Evolutionary conservation across 1,284 basidiomycete genomes (phyloP).

Genomic region (Cryptococcus sp.): DNA sequence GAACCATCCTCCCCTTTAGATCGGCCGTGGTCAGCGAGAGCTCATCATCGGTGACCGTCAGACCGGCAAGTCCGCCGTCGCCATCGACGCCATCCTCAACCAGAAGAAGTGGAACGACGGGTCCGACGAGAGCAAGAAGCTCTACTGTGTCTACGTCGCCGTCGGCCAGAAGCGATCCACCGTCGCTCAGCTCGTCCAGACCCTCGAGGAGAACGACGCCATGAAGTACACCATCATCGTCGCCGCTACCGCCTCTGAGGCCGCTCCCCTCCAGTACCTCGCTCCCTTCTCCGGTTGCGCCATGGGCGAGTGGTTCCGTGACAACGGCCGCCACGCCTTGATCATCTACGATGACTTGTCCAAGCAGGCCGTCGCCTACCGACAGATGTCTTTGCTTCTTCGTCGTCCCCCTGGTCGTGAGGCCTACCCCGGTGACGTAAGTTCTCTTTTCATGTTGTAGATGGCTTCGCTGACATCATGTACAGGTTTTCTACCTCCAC

Average conservation of each 20-base stretch:
- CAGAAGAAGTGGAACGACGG: slow-evolving; percentile 99
- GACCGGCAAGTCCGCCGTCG: slow-evolving; percentile 92
- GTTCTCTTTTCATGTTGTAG: neutral
- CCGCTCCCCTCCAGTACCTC: slow-evolving; percentile 97
- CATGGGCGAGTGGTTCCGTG: slow-evolving; percentile 99
- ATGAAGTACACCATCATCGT: slow-evolving; percentile 99
- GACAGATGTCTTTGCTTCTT: slow-evolving; percentile 99
- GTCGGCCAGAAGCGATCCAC: slow-evolving; percentile 99
- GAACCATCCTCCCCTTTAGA: slow-evolving; percentile 46
- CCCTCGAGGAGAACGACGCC: slow-evolving; percentile 98
- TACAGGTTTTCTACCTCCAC: slow-evolving; percentile 93
- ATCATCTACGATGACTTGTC: slow-evolving; percentile 99
- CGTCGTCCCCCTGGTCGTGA: slow-evolving; percentile 99
- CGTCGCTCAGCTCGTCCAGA: slow-evolving; percentile 98
- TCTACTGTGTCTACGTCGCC: slow-evolving; percentile 99
- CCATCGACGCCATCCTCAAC: slow-evolving; percentile 99
- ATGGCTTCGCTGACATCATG: slow-evolving; percentile 1
- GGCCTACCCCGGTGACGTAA: slow-evolving; percentile 93
- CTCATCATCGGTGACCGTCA: slow-evolving; percentile 99
- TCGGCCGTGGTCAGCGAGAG: slow-evolving; percentile 99
- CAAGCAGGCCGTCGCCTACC: slow-evolving; percentile 99
- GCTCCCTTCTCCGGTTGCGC: slow-evolving; percentile 99
- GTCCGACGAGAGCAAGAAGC: slow-evolving; percentile 91
- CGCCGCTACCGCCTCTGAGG: slow-evolving; percentile 97
- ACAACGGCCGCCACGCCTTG: slow-evolving; percentile 93